Percentiles rank a stretch among this genome's conserved stretches.
Conservation (phyloP, 768 basidiomycete genomes). For the Lactifluus hygrophoroides region DNA sequence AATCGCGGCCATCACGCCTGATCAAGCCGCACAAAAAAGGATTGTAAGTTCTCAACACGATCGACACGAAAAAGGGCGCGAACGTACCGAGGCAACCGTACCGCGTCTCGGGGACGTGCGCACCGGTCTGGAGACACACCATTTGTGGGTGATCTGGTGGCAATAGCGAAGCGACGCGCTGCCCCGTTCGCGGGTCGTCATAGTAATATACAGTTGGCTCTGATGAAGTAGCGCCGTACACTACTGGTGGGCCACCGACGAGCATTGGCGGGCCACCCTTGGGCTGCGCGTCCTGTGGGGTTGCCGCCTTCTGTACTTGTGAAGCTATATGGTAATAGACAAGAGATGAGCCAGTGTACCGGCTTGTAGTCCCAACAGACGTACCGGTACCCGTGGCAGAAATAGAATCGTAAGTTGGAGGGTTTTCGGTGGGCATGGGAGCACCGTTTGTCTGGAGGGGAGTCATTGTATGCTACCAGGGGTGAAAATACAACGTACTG, state of each 20-base stretch:
- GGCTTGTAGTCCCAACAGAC: not conserved
- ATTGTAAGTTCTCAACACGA: not conserved
- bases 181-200: slow-evolving; percentile 29
- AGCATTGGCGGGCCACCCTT: not conserved
- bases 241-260: not conserved
- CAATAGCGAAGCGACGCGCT: slow-evolving; percentile 42
- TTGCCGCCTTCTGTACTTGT: not conserved
- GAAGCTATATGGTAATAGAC: not conserved
- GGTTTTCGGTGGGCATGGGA: not conserved
- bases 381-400: not conserved
- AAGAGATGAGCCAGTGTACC: not conserved
- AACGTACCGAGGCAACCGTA: slow-evolving; percentile 64
- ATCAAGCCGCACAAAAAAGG: not conserved
- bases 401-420: slow-evolving; percentile 10
- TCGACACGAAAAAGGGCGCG: not conserved
- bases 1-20: slow-evolving; percentile 73
- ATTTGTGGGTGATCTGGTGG: slow-evolving; percentile 79
- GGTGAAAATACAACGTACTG: not conserved
- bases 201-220: slow-evolving; percentile 24
- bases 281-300: not conserved
- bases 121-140: slow-evolving; percentile 72
- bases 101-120: slow-evolving; percentile 52
- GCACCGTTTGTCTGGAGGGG: not conserved
- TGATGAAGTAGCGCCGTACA: slow-evolving; percentile 5
- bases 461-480: too few species aligned